These are phyloP conservation scores for Yarrowia galli DNA, from an alignment of 1,139 yeast species.

Conservation along the genomic window DNA sequence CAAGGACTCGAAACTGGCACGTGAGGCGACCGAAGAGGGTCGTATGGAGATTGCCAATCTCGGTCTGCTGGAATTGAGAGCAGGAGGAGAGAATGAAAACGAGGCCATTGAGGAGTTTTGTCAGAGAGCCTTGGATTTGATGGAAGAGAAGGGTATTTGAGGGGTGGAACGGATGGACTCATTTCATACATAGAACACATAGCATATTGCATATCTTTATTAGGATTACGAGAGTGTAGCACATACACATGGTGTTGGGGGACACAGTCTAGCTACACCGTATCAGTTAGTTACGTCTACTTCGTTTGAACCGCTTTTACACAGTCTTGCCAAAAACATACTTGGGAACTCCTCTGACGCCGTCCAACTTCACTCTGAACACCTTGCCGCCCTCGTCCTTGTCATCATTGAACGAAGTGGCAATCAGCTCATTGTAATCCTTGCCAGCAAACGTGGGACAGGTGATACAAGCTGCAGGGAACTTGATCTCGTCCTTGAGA, in stretches of 20 bases:
- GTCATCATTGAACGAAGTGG: slow-evolving; percentile 61
- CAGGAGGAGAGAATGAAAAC: slow-evolving; percentile 38
- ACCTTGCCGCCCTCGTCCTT: slow-evolving; percentile 40
- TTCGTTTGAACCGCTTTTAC: not conserved
- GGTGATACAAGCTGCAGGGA: slow-evolving; percentile 71
- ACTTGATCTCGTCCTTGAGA: slow-evolving; percentile 58
- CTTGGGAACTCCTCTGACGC: slow-evolving; percentile 15
- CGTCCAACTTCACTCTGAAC: slow-evolving; percentile 6
- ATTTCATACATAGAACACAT: not conserved
- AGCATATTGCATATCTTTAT: not conserved
- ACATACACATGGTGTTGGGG: too few species aligned
- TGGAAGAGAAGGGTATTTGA: not conserved
- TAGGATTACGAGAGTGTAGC: not conserved
- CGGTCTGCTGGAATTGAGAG: slow-evolving; percentile 18
- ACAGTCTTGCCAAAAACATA: not conserved
- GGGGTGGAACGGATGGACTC: too few species aligned
- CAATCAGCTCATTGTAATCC: slow-evolving; percentile 63
- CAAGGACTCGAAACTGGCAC: slow-evolving; percentile 25
- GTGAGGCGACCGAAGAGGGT: slow-evolving; percentile 27
- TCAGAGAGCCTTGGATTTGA: slow-evolving; percentile 2
- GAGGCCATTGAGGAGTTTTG: slow-evolving; percentile 38
- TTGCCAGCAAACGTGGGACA: slow-evolving; percentile 78
- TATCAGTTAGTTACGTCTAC: too few species aligned
- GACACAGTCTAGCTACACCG: too few species aligned
- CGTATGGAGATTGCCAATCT: slow-evolving; percentile 23